Evolutionary conservation across 1,284 basidiomycete genomes (phyloP).

Genomic region (Xerocomus nothofagi): DNA sequence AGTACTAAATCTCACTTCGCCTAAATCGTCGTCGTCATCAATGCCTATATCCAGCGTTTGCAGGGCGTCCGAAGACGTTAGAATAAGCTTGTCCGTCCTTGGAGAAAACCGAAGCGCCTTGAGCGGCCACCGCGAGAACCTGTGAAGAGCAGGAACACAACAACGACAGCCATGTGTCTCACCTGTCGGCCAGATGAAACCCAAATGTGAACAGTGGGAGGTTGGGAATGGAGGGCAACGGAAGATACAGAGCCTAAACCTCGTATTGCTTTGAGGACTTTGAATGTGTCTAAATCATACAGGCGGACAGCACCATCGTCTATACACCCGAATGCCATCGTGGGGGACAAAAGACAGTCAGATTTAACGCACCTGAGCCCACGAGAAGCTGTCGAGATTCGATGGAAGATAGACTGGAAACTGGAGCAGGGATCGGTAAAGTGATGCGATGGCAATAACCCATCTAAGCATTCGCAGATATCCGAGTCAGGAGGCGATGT

Average conservation of each 20-base stretch:
- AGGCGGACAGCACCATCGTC: slow-evolving; percentile 72
- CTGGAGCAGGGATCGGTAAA: slow-evolving; percentile 44
- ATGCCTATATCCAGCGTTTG: slow-evolving; percentile 45
- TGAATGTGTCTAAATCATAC: slow-evolving; percentile 58
- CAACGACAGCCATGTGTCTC: slow-evolving; percentile 17
- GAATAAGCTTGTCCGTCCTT: slow-evolving; percentile 47
- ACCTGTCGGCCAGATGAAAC: slow-evolving; percentile 61
- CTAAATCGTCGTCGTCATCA: slow-evolving; percentile 59
- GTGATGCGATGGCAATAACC: slow-evolving; percentile 21
- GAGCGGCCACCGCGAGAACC: slow-evolving; percentile 21
- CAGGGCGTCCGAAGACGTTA: slow-evolving; percentile 49
- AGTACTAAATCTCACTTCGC: slow-evolving; percentile 53
- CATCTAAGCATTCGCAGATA: slow-evolving; percentile 3
- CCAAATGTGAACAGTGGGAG: slow-evolving; percentile 52
- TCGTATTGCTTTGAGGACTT: slow-evolving; percentile 63
- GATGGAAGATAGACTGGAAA: slow-evolving; percentile 48
- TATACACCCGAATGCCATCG: slow-evolving; percentile 25
- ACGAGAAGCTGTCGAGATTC: slow-evolving; percentile 48
- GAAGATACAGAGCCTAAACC: slow-evolving; percentile 63
- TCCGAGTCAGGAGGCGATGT: too few species aligned
- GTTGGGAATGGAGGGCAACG: slow-evolving; percentile 45
- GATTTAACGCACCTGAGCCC: slow-evolving; percentile 48
- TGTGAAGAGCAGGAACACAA: neutral
- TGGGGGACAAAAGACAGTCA: neutral
- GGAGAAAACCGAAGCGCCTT: slow-evolving; percentile 46